Percentiles rank a stretch among this genome's conserved stretches.
Evolutionary conservation across 2,329 filamentous ascomycete species (phyloP).

Genomic region (Penicillium brevicompactum): DNA sequence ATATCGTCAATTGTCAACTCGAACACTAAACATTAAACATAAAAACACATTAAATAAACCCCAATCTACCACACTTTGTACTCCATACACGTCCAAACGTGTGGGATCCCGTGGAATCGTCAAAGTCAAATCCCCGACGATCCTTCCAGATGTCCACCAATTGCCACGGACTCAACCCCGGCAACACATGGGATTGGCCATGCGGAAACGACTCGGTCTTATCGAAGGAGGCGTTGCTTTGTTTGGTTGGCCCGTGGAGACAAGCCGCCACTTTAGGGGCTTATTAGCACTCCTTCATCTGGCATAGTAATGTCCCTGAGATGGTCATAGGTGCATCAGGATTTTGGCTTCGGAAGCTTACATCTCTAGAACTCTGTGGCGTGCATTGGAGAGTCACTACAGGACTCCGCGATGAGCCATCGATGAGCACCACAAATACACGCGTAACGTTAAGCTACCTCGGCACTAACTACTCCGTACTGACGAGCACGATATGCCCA

Average conservation of each 20-base stretch:
- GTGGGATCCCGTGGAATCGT: not conserved
- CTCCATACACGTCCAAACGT: not conserved
- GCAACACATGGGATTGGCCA: conserved; percentile 21
- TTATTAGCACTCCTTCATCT: conserved; percentile 4
- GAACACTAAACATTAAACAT: no score
- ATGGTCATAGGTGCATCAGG: conserved; percentile 26
- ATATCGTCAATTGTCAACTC: no score
- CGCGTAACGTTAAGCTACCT: not conserved
- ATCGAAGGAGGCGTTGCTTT: conserved; percentile 18
- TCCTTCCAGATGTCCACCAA: conserved; percentile 24
- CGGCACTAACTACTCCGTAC: not conserved
- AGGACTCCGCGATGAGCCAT: not conserved
- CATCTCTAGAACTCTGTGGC: not conserved
- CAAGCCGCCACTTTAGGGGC: conserved; percentile 12
- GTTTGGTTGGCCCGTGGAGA: conserved; percentile 30
- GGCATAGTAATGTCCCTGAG: conserved; percentile 20
- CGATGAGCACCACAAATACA: not conserved
- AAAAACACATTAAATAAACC: no score
- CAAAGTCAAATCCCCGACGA: conserved; percentile 24
- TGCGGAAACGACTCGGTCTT: conserved; percentile 23
- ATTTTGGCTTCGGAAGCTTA: conserved; percentile 4
- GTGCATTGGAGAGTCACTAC: not conserved
- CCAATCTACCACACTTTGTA: not conserved
- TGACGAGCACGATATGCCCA: no score
- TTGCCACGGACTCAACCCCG: conserved; percentile 13